Conservation (phyloP, 129 eudicot genomes). For the Saussurea involucrata region DNA sequence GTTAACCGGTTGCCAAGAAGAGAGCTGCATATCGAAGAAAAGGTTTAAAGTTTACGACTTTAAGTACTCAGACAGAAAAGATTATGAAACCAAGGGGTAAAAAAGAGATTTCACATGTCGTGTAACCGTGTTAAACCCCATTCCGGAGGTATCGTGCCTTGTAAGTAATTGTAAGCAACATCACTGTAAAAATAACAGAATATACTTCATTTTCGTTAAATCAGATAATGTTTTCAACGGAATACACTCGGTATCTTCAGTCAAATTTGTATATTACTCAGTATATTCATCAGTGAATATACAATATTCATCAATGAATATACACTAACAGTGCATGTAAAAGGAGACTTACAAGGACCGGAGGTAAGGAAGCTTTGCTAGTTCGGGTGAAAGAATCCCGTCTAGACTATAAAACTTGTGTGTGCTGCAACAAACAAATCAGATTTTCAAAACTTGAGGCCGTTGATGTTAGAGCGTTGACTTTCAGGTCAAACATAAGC, state of each 20-base stretch:
- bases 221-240: neutral
- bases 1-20: conserved; percentile 70
- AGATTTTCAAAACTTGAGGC: conserved; percentile 1
- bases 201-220: neutral
- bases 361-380: conserved; percentile 68
- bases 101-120: conserved; percentile 41
- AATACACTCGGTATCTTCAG: neutral
- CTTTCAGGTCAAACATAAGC: conserved; percentile 14
- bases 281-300: neutral
- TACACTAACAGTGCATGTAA: neutral
- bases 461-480: neutral
- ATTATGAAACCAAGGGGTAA: neutral
- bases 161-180: conserved; percentile 71
- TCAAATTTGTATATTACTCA: neutral
- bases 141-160: conserved; percentile 69
- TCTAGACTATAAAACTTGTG: conserved; percentile 71
- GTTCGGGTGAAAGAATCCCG: conserved; percentile 72
- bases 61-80: neutral
- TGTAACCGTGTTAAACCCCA: conserved; percentile 62
- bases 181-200: conserved; percentile 46
- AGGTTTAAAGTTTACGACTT: conserved; percentile 8
- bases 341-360: conserved; percentile 50
- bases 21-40: conserved; percentile 48
- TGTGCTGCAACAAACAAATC: conserved; percentile 39
- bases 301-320: neutral